Conservation (phyloP, 345 rosid genomes). For the Schrenkiella parvula region DNA sequence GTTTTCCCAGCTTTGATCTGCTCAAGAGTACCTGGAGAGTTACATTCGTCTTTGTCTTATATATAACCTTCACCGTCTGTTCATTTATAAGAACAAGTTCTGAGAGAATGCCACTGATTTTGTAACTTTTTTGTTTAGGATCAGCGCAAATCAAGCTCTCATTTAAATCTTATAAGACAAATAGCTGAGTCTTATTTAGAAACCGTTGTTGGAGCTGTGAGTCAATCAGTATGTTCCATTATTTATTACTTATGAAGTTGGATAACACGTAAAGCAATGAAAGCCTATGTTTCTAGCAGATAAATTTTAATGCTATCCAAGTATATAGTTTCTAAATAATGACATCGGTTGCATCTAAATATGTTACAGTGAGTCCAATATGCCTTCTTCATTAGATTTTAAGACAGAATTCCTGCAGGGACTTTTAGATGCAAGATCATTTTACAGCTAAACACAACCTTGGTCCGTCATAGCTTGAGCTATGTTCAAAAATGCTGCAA, state of each 20-base stretch:
- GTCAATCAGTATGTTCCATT: background rate
- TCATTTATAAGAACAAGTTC: conserved; percentile 11
- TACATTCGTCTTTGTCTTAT: conserved; percentile 4
- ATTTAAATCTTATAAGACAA: background rate
- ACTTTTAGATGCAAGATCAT: background rate
- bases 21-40: conserved; percentile 8
- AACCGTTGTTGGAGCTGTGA: background rate
- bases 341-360: conserved; percentile 11
- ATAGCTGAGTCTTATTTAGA: background rate
- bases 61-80: background rate
- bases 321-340: conserved; percentile 19
- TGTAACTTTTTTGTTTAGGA: conserved; percentile 17
- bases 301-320: background rate
- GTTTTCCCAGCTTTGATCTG: conserved; percentile 25
- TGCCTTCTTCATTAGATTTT: background rate
- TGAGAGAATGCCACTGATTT: conserved; percentile 8
- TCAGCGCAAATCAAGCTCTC: conserved; percentile 4
- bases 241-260: background rate
- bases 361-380: conserved; percentile 18
- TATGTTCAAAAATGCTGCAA: conserved; percentile 82
- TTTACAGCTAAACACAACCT: conserved; percentile 77
- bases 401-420: background rate
- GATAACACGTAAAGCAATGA: background rate
- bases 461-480: conserved; percentile 99
- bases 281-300: background rate